Evolutionary conservation across 345 rosid genomes (phyloP).

Genomic region (Theobroma cacao): DNA sequence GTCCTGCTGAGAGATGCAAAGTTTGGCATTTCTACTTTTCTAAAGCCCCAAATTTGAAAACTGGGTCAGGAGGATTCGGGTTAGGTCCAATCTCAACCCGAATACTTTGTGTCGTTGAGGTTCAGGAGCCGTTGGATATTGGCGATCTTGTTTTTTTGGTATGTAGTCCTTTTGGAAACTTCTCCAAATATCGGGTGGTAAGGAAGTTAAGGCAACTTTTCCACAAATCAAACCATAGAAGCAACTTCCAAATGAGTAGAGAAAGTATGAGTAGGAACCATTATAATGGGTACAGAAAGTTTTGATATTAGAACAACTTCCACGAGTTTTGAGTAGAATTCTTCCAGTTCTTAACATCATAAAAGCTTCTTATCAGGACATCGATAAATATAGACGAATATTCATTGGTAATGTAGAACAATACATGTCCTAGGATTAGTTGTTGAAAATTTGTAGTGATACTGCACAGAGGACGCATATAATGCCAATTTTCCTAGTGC

Average conservation of each 20-base stretch:
- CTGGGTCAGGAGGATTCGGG: background rate
- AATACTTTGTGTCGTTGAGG: background rate
- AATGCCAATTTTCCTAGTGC: background rate
- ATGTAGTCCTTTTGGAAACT: background rate
- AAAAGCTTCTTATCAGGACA: background rate
- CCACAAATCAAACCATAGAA: background rate
- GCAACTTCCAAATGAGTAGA: too few species aligned
- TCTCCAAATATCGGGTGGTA: background rate
- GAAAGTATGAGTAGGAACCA: too few species aligned
- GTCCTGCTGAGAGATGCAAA: background rate
- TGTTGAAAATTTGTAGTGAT: background rate
- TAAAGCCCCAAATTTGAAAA: background rate
- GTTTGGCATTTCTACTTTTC: background rate
- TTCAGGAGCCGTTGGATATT: background rate
- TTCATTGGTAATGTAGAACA: background rate
- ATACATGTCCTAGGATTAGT: background rate
- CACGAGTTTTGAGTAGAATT: background rate
- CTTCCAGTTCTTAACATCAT: background rate
- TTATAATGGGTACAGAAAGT: too few species aligned
- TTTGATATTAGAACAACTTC: background rate
- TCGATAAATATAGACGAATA: background rate
- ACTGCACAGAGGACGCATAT: background rate
- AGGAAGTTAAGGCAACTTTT: background rate
- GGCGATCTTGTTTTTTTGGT: conserved; percentile 4
- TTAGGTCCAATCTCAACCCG: background rate